Base-by-base conservation (phyloP, 345 rosid species). In the Moricandia moricandioides region DNA sequence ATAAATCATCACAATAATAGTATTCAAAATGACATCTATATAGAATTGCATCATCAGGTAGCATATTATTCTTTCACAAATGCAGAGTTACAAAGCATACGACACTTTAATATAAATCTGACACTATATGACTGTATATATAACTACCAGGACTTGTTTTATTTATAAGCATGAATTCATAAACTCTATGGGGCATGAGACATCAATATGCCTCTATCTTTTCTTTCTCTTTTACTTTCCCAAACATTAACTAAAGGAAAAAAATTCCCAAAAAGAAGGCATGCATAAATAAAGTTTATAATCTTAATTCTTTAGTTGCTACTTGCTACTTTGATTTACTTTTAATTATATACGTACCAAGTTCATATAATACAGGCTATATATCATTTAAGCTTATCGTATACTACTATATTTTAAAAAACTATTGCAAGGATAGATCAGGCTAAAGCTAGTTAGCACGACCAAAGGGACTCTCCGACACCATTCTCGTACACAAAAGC, bases 391-490 rank as follows among this genome's bases (percentile, higher is more conserved):
- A 14, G 51, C 16, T 24, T 13, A 68, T 27, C 56, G n/a, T n/a
- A n/a, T n/a, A n/a, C n/a, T n/a, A n/a, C n/a, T n/a, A n/a, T n/a
- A 40, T 64, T 24, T 34, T 55, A 8, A 8, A 1, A 7, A 33
- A 49, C 31, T 26, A 70, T 5, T 69, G 26, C 24, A 68, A 51
- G 35, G 17, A 68, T 37, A 75, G 14, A 65, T 26, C 40, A 54
- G 9, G 14, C 24, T 51, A 29, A 47, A 47, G 29, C 70, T 78
- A 72, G 29, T 69, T 78, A 72, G 77, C 69, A 78, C 33, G 70
- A 67, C 81, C 81, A 78, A 61, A 67, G 78, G 40, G 73, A 39
- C 49, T 78, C 78, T 13, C 74, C 70, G 27, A 52, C 52, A 67
- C 59, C 78, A 62, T 37, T 63, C 45, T 30, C 69, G 14, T 40